A percentile compares a stretch with the other conserved stretches of the same genome.
Conservation (phyloP, 202 grass and related monocot species). For the Hordeum pubiflorum region DNA sequence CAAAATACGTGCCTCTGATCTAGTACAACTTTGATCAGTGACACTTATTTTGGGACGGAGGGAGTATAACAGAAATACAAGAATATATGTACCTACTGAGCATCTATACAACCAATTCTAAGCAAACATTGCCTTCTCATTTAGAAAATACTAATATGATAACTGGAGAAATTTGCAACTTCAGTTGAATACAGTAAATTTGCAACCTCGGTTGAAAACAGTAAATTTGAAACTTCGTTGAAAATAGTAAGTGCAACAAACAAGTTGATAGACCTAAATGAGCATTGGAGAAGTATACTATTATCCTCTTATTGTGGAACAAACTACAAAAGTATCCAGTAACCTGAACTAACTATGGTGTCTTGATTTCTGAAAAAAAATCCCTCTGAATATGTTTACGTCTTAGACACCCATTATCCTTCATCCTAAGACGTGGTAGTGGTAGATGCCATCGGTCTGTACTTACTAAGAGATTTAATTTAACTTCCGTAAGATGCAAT, state of each 20-base stretch:
- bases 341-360: neutral
- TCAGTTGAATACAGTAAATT: neutral
- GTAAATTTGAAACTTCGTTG: neutral
- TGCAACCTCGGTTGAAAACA: neutral
- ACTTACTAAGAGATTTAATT: neutral
- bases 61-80: neutral
- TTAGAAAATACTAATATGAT: neutral
- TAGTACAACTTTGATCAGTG: too few species aligned
- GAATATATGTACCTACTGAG: neutral
- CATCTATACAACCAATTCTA: neutral
- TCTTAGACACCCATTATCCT: neutral
- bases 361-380: neutral
- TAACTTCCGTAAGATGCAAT: neutral
- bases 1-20: too few species aligned
- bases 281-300: neutral
- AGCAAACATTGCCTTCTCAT: neutral
- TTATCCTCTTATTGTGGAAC: neutral
- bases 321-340: neutral
- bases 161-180: neutral
- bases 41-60: too few species aligned
- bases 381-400: neutral
- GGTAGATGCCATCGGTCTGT: neutral
- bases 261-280: neutral
- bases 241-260: neutral
- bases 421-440: neutral